Base-by-base conservation (phyloP, 2,329 filamentous ascomycete genomes). In the Sporothrix brasiliensis region DNA sequence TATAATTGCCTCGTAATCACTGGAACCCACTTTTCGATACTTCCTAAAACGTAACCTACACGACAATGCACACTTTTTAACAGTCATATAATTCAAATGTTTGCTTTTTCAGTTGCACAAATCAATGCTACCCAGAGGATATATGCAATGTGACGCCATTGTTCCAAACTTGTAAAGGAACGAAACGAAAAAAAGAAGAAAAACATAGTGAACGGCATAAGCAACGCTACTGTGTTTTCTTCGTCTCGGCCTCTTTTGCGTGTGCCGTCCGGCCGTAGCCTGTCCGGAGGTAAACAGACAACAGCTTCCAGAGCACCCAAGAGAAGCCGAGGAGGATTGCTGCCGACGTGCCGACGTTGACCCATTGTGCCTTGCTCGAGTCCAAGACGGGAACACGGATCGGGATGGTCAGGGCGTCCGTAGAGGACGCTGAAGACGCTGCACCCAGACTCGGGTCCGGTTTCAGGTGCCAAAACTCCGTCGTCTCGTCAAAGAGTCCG, bases 381-480 rank as follows among this genome's bases (percentile, higher is more conserved):
- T 87, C 84, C 72, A 93, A 79, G 4, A 93, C 91, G 0, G 91
- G 91, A 4, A 92, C 89, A 2, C 80, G 81, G 34, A 92, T 76
- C 5, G 79, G 77, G 76, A 86, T 88, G 65, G 86, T 80, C 27
- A 92, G 79, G 75, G 9, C 76, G 76, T 0, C 68, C 74, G 41
- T 74, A 69, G 61, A 71, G 4, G 58, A 14, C 14, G 58, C 13
- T 6, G 58, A 47, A 0, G 24, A 11, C 1, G 34, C 0, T 10
- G 34, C 34, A 19, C 39, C 58, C 39, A 44, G 39, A 3, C n/a
- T 7, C 1, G 84, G 78, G n/a, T 76, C 76, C 1, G 90, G 89
- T 49, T 84, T 81, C 1, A 92, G 79, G 77, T 97, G 93, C 84
- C 93, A 96, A 78, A 97, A 97, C 77, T 92, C 84, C 0, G 93